phyloP scores from a whole-genome alignment of 225 moss, liverwort and hornwort species.

The Anthoceros angustus region DNA sequence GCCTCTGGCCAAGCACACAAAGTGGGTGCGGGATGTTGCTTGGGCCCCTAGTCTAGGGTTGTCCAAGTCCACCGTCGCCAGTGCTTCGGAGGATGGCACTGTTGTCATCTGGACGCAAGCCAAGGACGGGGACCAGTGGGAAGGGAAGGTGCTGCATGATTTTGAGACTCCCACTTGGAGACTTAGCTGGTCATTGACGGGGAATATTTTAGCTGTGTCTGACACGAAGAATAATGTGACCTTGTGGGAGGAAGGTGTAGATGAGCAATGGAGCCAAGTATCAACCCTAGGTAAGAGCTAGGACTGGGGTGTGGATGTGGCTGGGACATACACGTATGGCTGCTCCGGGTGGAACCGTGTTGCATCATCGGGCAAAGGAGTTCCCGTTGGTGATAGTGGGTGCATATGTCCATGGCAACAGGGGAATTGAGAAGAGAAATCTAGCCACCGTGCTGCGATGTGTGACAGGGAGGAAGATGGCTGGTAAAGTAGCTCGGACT shows the following conservation, averaged over 20 bases:
- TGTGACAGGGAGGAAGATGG: too few relatives aligned
- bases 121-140: slow-evolving; percentile 89
- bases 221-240: slow-evolving; percentile 64
- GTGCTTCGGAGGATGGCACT: slow-evolving; percentile 81
- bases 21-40: slow-evolving; percentile 91
- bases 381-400: too few relatives aligned
- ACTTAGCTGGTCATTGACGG: slow-evolving; percentile 75
- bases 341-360: too few relatives aligned
- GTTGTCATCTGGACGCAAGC: slow-evolving; percentile 83
- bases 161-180: slow-evolving; percentile 77
- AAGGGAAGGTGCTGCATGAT: slow-evolving; percentile 50
- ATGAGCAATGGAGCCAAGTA: slow-evolving; percentile 78
- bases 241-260: slow-evolving; percentile 85
- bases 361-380: too few relatives aligned
- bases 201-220: slow-evolving; percentile 65
- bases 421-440: too few relatives aligned
- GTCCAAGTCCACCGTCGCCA: slow-evolving; percentile 71
- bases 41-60: slow-evolving; percentile 92
- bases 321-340: too few relatives aligned
- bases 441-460: too few relatives aligned
- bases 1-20: slow-evolving; percentile 65
- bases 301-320: too few relatives aligned
- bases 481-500: too few relatives aligned
- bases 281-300: too few relatives aligned
- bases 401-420: too few relatives aligned